These are phyloP conservation scores for Pinus taeda DNA, from an alignment of 75 land plant species.

Conservation along the genomic window DNA sequence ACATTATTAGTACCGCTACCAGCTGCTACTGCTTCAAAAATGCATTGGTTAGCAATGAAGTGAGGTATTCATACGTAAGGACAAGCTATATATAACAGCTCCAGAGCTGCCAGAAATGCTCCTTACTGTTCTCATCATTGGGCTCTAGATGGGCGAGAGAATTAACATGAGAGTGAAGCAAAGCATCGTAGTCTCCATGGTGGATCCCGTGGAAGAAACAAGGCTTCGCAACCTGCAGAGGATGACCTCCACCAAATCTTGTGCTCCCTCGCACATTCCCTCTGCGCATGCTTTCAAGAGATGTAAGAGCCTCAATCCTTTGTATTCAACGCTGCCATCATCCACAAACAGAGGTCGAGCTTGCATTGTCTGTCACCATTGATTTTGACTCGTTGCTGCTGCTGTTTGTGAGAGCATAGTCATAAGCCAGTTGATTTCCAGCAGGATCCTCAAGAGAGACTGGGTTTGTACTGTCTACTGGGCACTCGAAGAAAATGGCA, in stretches of 20 bases:
- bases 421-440: no score
- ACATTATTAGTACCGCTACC: neutral
- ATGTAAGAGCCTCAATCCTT: conserved; percentile 44
- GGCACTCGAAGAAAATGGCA: no score
- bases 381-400: no score
- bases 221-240: conserved; percentile 63
- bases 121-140: neutral
- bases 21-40: conserved; percentile 45
- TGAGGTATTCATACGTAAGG: conserved; percentile 63
- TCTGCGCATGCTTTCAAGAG: conserved; percentile 40
- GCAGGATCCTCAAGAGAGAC: no score
- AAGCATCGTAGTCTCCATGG: conserved; percentile 52
- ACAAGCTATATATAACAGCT: conserved; percentile 58
- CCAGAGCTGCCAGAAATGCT: conserved; percentile 43
- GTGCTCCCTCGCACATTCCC: conserved; percentile 22
- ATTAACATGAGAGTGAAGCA: conserved; percentile 34
- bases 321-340: conserved; percentile 15
- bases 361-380: no score
- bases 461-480: no score
- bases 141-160: neutral
- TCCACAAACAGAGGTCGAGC: conserved; percentile 17
- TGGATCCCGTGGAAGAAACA: conserved; percentile 26
- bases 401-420: no score
- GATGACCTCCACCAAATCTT: conserved; percentile 50
- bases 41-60: conserved; percentile 70